Evolutionary conservation across 345 rosid genomes (phyloP).

Genomic region (Garcia nutans): DNA sequence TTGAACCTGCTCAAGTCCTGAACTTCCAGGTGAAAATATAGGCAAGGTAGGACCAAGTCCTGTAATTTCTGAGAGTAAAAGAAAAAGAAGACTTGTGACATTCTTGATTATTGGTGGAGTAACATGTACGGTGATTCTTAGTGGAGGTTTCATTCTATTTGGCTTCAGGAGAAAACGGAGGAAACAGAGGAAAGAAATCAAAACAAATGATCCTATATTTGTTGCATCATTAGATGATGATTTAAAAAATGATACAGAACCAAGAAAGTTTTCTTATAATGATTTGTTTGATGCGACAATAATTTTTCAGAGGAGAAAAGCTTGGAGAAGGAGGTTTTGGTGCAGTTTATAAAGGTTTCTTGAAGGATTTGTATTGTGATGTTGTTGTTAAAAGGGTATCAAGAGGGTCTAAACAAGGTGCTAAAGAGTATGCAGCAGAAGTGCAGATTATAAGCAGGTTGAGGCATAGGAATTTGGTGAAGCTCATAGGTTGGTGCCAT

Average conservation of each 20-base stretch:
- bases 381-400: constrained; percentile 26
- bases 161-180: background rate
- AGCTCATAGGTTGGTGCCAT: constrained; percentile 32
- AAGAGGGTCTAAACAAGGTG: constrained; percentile 23
- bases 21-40: no score
- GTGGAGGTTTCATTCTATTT: background rate
- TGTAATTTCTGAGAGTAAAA: background rate
- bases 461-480: constrained; percentile 28
- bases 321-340: constrained; percentile 39
- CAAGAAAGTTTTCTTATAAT: constrained; percentile 22
- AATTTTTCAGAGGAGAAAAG: constrained; percentile 22
- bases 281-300: constrained; percentile 28
- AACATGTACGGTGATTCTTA: background rate
- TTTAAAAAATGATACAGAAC: constrained; percentile 21
- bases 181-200: background rate
- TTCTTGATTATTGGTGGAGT: background rate
- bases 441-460: constrained; percentile 24
- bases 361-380: background rate
- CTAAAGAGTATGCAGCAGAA: constrained; percentile 28
- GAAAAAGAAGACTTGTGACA: background rate
- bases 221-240: constrained; percentile 12
- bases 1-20: background rate
- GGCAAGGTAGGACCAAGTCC: background rate
- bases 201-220: background rate
- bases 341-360: constrained; percentile 25